A percentile compares a stretch with the other conserved stretches of the same genome.
Evolutionary conservation across 768 basidiomycete species (phyloP).

Genomic region (Galerina marginata): DNA sequence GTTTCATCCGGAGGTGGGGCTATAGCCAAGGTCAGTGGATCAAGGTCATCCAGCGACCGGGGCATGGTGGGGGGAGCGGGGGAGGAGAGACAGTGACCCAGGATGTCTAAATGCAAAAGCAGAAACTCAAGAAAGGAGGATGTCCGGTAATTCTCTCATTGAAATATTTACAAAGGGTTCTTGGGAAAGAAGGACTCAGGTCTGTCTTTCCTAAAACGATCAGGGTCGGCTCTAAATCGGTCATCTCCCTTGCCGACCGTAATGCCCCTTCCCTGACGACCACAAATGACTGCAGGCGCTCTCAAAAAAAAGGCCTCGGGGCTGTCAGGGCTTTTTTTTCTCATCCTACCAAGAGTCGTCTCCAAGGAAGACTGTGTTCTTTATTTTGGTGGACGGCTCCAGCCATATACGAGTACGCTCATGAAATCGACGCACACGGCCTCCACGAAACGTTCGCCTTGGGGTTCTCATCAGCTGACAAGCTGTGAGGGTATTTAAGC

Average conservation of each 20-base stretch:
- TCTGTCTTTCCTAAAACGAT: conserved; percentile 13
- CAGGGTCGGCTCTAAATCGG: conserved; percentile 17
- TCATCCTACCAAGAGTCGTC: background rate
- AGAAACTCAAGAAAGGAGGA: conserved; percentile 1
- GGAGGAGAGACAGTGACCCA: conserved; percentile 1
- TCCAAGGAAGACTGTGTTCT: too few relatives aligned
- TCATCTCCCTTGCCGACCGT: conserved; percentile 14
- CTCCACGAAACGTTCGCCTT: too few relatives aligned
- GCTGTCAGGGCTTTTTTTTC: background rate
- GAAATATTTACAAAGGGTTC: conserved; percentile 16
- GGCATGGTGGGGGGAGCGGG: conserved; percentile 21
- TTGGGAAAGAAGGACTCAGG: conserved; percentile 18
- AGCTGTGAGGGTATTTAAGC: background rate
- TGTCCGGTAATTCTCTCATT: conserved; percentile 9
- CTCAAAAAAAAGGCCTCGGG: too few relatives aligned
- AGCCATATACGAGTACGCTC: too few relatives aligned
- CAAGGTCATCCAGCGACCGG: conserved; percentile 48
- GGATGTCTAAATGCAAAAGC: background rate
- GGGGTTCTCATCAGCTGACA: conserved; percentile 8
- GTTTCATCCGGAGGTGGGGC: conserved; percentile 73
- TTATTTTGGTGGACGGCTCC: too few relatives aligned
- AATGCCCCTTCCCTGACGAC: background rate
- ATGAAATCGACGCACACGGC: too few relatives aligned
- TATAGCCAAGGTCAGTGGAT: conserved; percentile 65
- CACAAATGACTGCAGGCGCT: background rate